A percentile compares a stretch with the other conserved stretches of the same genome.
Evolutionary conservation across 73 alveolate genomes (phyloP).

Genomic region (Tetrahymena thermophila): DNA sequence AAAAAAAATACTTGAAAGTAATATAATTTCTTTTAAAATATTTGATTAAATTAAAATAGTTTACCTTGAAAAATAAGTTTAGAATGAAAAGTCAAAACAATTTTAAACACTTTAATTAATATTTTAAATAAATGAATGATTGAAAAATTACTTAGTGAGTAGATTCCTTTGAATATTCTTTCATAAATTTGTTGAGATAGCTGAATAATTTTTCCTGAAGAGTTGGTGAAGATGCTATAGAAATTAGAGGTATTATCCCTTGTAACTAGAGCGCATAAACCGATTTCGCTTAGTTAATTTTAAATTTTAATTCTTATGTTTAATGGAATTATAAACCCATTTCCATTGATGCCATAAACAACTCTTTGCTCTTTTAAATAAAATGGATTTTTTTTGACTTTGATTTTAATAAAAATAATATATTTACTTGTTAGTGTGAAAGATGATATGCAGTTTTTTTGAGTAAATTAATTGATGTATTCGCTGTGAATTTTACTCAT

Average conservation of each 20-base stretch:
- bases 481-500: not conserved
- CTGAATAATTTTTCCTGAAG: not conserved
- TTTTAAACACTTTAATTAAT: not conserved
- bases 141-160: not conserved
- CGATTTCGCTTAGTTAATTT: not conserved
- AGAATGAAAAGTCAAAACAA: too few relatives aligned
- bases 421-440: not conserved
- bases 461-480: not conserved
- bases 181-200: not conserved
- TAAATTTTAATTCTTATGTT: not conserved
- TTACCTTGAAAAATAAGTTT: too few relatives aligned
- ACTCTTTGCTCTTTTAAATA: not conserved
- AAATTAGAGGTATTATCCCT: not conserved
- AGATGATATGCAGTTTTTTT: not conserved
- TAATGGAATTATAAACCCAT: not conserved
- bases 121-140: too few relatives aligned
- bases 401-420: not conserved
- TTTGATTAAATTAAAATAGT: too few relatives aligned
- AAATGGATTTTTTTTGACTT: not conserved
- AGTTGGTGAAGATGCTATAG: not conserved
- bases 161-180: not conserved
- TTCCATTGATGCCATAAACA: not conserved
- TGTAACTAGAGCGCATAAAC: not conserved
- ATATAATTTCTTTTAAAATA: too few relatives aligned
- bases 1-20: too few relatives aligned